Conservation (phyloP, 2,329 filamentous ascomycete genomes). For the Sarocladium brachiariae region DNA sequence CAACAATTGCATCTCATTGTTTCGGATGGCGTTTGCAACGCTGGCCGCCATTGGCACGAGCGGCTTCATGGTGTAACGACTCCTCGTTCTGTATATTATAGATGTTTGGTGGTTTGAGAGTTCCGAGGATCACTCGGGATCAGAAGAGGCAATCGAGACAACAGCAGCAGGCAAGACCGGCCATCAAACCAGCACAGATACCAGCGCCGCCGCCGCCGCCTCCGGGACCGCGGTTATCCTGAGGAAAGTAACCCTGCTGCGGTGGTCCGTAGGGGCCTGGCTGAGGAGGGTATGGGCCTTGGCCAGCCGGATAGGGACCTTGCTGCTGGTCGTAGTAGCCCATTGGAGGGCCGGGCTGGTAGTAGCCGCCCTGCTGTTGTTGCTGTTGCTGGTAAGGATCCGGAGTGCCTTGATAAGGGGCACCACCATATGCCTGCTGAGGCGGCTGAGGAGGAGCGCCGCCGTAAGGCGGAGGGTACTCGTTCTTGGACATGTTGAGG, state of each 20-base stretch:
- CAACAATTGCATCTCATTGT: too few species aligned
- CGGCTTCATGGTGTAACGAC: too few species aligned
- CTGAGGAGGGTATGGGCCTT: conserved; percentile 20
- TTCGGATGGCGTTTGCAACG: too few species aligned
- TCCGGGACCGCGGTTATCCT: conserved; percentile 14
- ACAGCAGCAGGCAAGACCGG: conserved; percentile 50
- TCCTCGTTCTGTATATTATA: too few species aligned
- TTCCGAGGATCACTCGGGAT: too few species aligned
- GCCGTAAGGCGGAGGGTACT: conserved; percentile 44
- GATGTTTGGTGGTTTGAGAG: too few species aligned
- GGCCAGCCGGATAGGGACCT: conserved; percentile 15
- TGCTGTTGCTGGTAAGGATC: conserved; percentile 22
- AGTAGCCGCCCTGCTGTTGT: conserved; percentile 19
- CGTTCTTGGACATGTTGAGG: conserved; percentile 34
- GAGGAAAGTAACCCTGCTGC: conserved; percentile 28
- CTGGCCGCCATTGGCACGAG: too few species aligned
- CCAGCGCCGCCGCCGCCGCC: conserved; percentile 14
- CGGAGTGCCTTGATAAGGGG: conserved; percentile 20
- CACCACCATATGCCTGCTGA: conserved; percentile 37
- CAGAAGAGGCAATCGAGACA: conserved; percentile 53
- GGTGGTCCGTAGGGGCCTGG: conserved; percentile 29
- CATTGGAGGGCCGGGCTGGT: conserved; percentile 23
- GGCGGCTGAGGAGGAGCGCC: conserved; percentile 29
- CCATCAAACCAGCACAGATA: conserved; percentile 39
- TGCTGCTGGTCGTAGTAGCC: conserved; percentile 22